A percentile compares a stretch with the other conserved stretches of the same genome.
Evolutionary conservation across 805 yeast species (phyloP).

Genomic region (Saturnispora sanitii): DNA sequence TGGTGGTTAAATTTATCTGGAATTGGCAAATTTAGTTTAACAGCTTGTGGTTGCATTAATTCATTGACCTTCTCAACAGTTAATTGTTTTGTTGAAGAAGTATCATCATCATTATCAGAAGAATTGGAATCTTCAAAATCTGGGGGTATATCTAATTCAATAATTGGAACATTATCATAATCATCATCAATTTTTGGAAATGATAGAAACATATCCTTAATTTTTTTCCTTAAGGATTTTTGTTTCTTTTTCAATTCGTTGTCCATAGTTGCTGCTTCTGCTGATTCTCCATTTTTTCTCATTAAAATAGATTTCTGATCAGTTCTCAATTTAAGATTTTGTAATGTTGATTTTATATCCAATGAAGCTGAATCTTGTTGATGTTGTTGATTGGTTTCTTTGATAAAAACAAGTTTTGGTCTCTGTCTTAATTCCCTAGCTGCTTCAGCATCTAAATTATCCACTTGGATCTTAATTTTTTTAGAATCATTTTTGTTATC

Average conservation of each 20-base stretch:
- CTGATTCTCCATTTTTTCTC: neutral
- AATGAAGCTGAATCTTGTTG: neutral
- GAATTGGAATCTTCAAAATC: neutral
- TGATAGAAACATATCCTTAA: neutral
- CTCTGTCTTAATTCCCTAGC: constrained; percentile 1
- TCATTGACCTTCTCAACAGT: neutral
- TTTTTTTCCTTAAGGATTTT: neutral
- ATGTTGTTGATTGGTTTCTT: neutral
- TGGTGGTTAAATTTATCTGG: neutral
- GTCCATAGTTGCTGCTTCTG: neutral
- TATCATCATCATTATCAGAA: neutral
- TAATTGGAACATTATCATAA: neutral
- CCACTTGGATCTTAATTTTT: neutral
- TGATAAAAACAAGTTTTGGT: neutral
- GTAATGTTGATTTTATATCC: neutral
- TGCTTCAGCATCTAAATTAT: neutral
- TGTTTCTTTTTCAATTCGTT: neutral
- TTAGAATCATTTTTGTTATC: neutral
- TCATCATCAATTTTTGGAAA: neutral
- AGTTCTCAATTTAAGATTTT: neutral
- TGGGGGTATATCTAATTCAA: neutral
- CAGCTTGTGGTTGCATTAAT: constrained; percentile 1
- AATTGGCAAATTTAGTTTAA: neutral
- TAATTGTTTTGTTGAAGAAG: neutral
- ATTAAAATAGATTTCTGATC: constrained; percentile 2